phyloP scores from a whole-genome alignment of 495 filamentous ascomycete genomes.

The Penicillium ucsense region DNA sequence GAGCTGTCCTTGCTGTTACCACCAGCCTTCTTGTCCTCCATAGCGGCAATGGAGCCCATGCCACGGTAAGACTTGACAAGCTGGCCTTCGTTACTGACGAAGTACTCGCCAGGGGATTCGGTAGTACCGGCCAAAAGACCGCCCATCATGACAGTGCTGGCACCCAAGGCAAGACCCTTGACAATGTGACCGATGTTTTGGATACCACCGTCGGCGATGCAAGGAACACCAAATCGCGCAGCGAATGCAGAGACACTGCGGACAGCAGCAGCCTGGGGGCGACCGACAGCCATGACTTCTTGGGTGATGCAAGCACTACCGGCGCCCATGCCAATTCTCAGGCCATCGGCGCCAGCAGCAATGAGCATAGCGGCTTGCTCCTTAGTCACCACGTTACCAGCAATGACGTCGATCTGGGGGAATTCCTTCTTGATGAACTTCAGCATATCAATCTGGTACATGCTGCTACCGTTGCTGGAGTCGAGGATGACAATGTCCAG shows the following conservation, averaged over 20 bases:
- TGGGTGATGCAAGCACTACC: slow-evolving; percentile 98
- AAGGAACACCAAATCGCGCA: slow-evolving; percentile 88
- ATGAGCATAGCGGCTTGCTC: slow-evolving; percentile 91
- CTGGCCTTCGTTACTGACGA: slow-evolving; percentile 88
- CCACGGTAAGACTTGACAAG: slow-evolving; percentile 98
- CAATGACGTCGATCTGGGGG: slow-evolving; percentile 86
- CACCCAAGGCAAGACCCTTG: slow-evolving; percentile 91
- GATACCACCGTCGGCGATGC: slow-evolving; percentile 95
- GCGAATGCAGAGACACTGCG: slow-evolving; percentile 83
- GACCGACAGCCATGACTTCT: slow-evolving; percentile 98
- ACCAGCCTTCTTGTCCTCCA: slow-evolving; percentile 96
- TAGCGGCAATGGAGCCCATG: slow-evolving; percentile 97
- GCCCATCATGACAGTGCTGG: slow-evolving; percentile 98
- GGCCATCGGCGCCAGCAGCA: slow-evolving; percentile 87
- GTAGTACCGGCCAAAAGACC: slow-evolving; percentile 94
- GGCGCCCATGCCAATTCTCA: slow-evolving; percentile 98
- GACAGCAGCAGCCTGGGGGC: slow-evolving; percentile 88
- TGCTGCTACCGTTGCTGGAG: slow-evolving; percentile 91
- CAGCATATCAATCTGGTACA: slow-evolving; percentile 96
- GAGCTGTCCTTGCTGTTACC: slow-evolving; percentile 56
- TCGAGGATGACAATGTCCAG: slow-evolving; percentile 94
- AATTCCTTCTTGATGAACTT: slow-evolving; percentile 83
- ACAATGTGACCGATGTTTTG: slow-evolving; percentile 99
- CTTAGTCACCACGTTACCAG: slow-evolving; percentile 92
- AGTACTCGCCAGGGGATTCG: slow-evolving; percentile 94